phyloP scores from a whole-genome alignment of 371 early-diverging fungal species.

The Circinella umbellata region DNA sequence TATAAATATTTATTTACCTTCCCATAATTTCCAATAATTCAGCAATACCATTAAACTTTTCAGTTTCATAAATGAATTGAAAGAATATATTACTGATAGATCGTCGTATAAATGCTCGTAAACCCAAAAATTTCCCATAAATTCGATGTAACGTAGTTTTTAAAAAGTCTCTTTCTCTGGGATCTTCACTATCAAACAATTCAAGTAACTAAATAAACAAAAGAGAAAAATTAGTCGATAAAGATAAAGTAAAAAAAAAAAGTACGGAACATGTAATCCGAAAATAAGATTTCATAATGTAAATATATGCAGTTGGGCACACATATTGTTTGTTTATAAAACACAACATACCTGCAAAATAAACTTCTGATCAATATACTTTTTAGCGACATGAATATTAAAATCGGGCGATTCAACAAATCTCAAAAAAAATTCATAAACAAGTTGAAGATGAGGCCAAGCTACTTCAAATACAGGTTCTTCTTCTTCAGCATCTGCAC shows the following conservation, averaged over 20 bases:
- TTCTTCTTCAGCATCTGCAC: constrained; percentile 98
- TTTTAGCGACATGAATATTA: constrained; percentile 85
- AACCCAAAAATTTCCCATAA: constrained; percentile 96
- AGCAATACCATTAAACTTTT: constrained; percentile 95
- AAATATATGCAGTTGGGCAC: no score
- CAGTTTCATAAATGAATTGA: constrained; percentile 95
- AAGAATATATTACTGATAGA: constrained; percentile 98
- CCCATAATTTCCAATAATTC: constrained; percentile 97
- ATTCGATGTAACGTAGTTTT: constrained; percentile 97
- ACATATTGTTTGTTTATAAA: background rate
- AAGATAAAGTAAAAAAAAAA: no score
- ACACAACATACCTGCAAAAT: constrained; percentile 59
- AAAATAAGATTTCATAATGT: no score
- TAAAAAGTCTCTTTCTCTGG: constrained; percentile 95
- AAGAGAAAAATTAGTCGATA: background rate
- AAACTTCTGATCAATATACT: constrained; percentile 28
- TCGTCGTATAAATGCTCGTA: constrained; percentile 94
- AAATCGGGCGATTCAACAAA: constrained; percentile 97
- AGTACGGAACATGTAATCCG: no score
- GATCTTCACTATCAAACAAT: constrained; percentile 97
- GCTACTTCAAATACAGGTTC: constrained; percentile 95
- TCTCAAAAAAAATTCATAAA: constrained; percentile 96
- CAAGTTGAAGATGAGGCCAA: constrained; percentile 97
- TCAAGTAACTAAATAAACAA: constrained; percentile 74
- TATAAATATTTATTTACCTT: constrained; percentile 49